Percentiles rank a stretch among this genome's conserved stretches.
Conservation (phyloP, 345 rosid genomes). For the Psidium friedrichsthalianum region DNA sequence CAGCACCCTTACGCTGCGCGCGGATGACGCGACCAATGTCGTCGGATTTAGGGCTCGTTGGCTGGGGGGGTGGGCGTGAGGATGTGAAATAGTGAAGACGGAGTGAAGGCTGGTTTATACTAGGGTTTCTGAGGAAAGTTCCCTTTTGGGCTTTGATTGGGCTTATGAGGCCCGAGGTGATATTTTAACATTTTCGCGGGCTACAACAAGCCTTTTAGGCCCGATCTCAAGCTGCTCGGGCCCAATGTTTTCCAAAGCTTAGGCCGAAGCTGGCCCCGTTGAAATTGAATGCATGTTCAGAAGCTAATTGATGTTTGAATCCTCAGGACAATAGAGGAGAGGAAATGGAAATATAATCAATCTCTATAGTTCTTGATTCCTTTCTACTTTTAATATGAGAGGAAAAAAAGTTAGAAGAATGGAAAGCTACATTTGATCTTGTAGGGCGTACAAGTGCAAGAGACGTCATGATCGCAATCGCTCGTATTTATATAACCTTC, state of each 20-base stretch:
- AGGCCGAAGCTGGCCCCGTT: neutral
- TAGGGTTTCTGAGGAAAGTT: neutral
- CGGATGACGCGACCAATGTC: conserved; percentile 39
- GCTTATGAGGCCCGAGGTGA: neutral
- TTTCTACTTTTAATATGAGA: neutral
- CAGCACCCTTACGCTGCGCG: conserved; percentile 49
- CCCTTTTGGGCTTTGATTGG: neutral
- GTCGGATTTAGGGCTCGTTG: neutral
- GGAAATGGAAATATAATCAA: neutral
- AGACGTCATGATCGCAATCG: neutral
- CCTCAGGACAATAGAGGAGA: neutral
- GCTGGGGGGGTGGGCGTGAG: neutral
- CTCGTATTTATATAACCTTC: neutral
- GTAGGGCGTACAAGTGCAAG: neutral
- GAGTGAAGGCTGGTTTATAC: neutral
- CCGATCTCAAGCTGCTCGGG: neutral
- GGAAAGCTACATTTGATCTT: neutral
- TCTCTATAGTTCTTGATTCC: neutral
- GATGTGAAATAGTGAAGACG: neutral
- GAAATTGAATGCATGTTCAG: neutral
- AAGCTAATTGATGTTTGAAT: neutral
- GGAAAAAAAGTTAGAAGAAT: neutral
- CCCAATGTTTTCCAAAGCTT: neutral
- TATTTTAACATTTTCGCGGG: neutral
- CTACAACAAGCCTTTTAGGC: neutral